Conservation (phyloP, 768 basidiomycete genomes). For the Lentinus brumalis region DNA sequence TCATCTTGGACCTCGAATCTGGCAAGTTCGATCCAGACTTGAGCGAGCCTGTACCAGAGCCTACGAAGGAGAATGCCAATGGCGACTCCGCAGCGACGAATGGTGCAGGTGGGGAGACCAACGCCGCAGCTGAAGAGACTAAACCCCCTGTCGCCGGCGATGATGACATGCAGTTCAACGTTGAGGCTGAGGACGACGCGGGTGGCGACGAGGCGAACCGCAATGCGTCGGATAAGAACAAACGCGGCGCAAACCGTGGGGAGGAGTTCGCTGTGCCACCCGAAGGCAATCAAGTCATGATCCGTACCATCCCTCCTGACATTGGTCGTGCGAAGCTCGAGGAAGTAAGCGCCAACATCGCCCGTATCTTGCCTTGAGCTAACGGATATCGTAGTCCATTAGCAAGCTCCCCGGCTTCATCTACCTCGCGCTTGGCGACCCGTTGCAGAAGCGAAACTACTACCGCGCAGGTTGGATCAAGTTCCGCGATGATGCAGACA, state of each 20-base stretch:
- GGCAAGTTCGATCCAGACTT: conserved; percentile 85
- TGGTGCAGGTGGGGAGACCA: conserved; percentile 43
- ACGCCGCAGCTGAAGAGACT: conserved; percentile 47
- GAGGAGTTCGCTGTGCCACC: conserved; percentile 65
- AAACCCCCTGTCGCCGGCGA: conserved; percentile 51
- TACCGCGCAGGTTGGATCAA: conserved; percentile 95
- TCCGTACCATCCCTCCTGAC: conserved; percentile 92
- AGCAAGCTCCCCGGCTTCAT: conserved; percentile 77
- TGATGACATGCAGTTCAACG: conserved; percentile 75
- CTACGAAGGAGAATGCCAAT: conserved; percentile 56
- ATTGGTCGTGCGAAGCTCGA: conserved; percentile 89
- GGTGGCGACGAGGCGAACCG: conserved; percentile 56
- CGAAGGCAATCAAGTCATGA: conserved; percentile 91
- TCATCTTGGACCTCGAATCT: conserved; percentile 77
- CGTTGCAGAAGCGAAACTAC: conserved; percentile 89
- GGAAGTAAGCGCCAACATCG: conserved; percentile 55
- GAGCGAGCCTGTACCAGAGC: conserved; percentile 60
- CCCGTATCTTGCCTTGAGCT: not conserved
- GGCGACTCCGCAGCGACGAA: conserved; percentile 34
- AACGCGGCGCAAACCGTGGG: conserved; percentile 62
- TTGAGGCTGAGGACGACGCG: conserved; percentile 71
- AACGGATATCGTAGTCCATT: conserved; percentile 8
- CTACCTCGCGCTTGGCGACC: conserved; percentile 90
- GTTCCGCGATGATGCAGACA: conserved; percentile 84
- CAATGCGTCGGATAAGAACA: conserved; percentile 27